A percentile compares a stretch with the other conserved stretches of the same genome.
Evolutionary conservation across 2,329 filamentous ascomycete genomes (phyloP).

Genomic region (Colletotrichum simmondsii): DNA sequence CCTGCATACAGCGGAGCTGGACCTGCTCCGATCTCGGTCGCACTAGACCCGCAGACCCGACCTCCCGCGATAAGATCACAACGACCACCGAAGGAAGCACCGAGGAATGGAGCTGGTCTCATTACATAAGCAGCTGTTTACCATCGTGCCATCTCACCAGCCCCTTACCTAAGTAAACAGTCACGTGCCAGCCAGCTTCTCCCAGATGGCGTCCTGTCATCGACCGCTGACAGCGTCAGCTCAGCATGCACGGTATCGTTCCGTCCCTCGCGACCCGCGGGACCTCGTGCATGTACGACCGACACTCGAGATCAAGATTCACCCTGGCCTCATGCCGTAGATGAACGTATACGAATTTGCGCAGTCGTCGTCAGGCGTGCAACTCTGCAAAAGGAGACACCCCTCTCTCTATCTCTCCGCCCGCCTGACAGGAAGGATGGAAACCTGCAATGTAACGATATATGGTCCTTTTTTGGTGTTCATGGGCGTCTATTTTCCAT

Average conservation of each 20-base stretch:
- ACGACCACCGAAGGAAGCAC: constrained; percentile 9
- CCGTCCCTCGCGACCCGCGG: neutral
- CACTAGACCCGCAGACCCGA: constrained; percentile 16
- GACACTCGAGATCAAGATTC: neutral
- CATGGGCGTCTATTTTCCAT: neutral
- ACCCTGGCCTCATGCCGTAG: neutral
- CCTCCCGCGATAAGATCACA: constrained; percentile 8
- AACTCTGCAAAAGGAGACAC: neutral
- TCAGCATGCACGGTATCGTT: neutral
- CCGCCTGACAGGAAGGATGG: neutral
- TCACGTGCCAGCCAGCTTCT: neutral
- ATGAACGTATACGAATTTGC: neutral
- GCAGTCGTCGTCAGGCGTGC: neutral
- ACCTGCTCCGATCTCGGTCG: constrained; percentile 27
- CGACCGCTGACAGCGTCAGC: neutral
- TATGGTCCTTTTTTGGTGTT: neutral
- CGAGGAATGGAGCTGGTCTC: neutral
- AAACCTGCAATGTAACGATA: neutral
- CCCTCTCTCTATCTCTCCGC: neutral
- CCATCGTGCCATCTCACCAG: too few relatives aligned
- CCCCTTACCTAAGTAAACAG: too few relatives aligned
- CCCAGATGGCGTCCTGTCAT: neutral
- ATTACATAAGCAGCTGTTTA: neutral
- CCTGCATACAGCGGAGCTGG: constrained; percentile 2
- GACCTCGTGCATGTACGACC: constrained; percentile 1